Evolutionary conservation across 768 basidiomycete species (phyloP).

Genomic region (Tricholoma terreum): DNA sequence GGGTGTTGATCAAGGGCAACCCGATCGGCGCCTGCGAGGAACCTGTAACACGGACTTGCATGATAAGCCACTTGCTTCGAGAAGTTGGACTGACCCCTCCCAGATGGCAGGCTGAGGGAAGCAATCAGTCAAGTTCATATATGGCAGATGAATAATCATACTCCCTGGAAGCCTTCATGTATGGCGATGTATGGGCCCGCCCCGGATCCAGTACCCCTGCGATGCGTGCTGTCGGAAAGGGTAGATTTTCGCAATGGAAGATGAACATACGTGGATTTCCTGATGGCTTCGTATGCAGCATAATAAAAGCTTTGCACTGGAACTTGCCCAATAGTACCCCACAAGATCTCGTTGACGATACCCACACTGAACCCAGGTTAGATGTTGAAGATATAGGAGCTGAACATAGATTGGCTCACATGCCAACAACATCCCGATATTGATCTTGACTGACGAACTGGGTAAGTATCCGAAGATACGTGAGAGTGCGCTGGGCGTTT

Average conservation of each 20-base stretch:
- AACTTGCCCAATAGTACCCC: slow-evolving; percentile 49
- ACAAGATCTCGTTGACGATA: slow-evolving; percentile 61
- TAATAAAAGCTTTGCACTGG: slow-evolving; percentile 56
- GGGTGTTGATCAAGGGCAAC: slow-evolving; percentile 67
- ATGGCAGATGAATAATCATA: slow-evolving; percentile 32
- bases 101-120: slow-evolving; percentile 37
- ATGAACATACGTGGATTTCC: slow-evolving; percentile 37
- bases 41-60: slow-evolving; percentile 22
- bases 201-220: slow-evolving; percentile 74
- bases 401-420: slow-evolving; percentile 20
- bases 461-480: slow-evolving; percentile 69
- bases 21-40: slow-evolving; percentile 55
- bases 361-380: slow-evolving; percentile 10
- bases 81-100: slow-evolving; percentile 35
- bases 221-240: slow-evolving; percentile 51
- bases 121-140: slow-evolving; percentile 10
- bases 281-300: slow-evolving; percentile 45
- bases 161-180: slow-evolving; percentile 53
- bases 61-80: slow-evolving; percentile 9
- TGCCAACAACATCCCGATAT: slow-evolving; percentile 30
- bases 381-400: slow-evolving; percentile 3
- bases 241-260: slow-evolving; percentile 9
- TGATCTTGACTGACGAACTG: slow-evolving; percentile 79
- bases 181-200: slow-evolving; percentile 56
- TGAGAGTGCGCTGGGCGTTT: slow-evolving; percentile 76